Conservation (phyloP, 2,329 filamentous ascomycete species). For the Stagonosporopsis cucurbitacearum region DNA sequence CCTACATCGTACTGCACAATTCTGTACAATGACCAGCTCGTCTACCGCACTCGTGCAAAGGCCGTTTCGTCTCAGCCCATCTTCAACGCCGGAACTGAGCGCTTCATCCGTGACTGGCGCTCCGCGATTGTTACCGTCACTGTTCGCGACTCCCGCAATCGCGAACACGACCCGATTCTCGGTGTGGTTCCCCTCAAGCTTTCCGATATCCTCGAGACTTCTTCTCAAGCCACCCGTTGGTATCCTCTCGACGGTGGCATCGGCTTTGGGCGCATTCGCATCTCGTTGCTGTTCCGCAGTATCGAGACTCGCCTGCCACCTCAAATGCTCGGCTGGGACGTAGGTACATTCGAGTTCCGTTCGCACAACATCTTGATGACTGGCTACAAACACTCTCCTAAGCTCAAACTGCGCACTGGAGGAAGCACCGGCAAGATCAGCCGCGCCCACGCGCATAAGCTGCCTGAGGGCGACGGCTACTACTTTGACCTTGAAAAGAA, state of each 20-base stretch:
- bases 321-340: slow-evolving; percentile 87
- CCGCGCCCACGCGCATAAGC: slow-evolving; percentile 66
- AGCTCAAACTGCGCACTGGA: slow-evolving; percentile 81
- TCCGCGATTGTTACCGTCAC: slow-evolving; percentile 85
- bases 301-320: slow-evolving; percentile 87
- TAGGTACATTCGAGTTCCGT: slow-evolving; percentile 90
- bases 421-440: slow-evolving; percentile 77
- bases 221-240: slow-evolving; percentile 87
- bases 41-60: slow-evolving; percentile 94
- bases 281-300: slow-evolving; percentile 88
- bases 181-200: slow-evolving; percentile 89
- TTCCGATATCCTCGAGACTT: slow-evolving; percentile 84
- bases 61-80: slow-evolving; percentile 94
- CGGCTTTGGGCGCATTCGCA: slow-evolving; percentile 83
- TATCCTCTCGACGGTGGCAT: slow-evolving; percentile 96
- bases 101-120: slow-evolving; percentile 92
- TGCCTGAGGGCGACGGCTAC: slow-evolving; percentile 65
- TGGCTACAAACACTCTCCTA: slow-evolving; percentile 67
- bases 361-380: slow-evolving; percentile 72
- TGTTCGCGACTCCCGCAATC: slow-evolving; percentile 85
- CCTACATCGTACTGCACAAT: slow-evolving; percentile 96
- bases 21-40: slow-evolving; percentile 82
- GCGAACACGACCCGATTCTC: slow-evolving; percentile 92
- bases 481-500: slow-evolving; percentile 64
- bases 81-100: slow-evolving; percentile 94